Evolutionary conservation across 2,329 filamentous ascomycete species (phyloP).

Genomic region (Plectosphaerella plurivora): DNA sequence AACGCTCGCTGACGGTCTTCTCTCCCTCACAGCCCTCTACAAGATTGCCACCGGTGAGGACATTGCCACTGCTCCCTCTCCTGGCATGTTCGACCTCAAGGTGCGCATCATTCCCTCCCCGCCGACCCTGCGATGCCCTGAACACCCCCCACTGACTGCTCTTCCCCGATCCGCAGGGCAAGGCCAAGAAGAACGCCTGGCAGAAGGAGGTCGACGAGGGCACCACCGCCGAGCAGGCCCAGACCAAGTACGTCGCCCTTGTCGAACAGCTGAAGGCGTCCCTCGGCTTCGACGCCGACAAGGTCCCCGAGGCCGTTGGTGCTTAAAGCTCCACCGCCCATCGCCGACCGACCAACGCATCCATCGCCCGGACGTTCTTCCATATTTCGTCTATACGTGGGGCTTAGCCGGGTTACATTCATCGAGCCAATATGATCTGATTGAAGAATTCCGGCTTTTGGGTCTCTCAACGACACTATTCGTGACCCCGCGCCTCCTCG

Average conservation of each 20-base stretch:
- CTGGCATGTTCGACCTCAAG: slow-evolving; percentile 69
- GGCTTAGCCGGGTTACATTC: neutral
- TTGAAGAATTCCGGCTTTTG: neutral
- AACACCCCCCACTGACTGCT: neutral
- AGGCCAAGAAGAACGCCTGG: slow-evolving; percentile 79
- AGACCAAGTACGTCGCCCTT: slow-evolving; percentile 70
- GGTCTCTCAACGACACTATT: neutral
- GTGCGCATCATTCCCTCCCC: slow-evolving; percentile 31
- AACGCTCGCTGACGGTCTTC: neutral
- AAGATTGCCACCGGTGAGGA: slow-evolving; percentile 56
- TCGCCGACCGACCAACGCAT: neutral
- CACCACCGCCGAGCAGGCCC: slow-evolving; percentile 60
- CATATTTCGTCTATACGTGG: too few relatives aligned
- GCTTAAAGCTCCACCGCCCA: slow-evolving; percentile 13
- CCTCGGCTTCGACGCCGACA: slow-evolving; percentile 63
- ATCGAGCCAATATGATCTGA: neutral
- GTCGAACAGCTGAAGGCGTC: slow-evolving; percentile 68
- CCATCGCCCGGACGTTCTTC: too few relatives aligned
- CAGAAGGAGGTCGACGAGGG: slow-evolving; percentile 62
- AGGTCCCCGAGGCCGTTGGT: slow-evolving; percentile 55
- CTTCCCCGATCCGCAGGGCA: slow-evolving; percentile 48
- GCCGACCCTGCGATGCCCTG: neutral
- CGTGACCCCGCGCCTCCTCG: neutral
- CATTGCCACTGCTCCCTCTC: slow-evolving; percentile 48
- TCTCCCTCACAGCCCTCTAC: slow-evolving; percentile 43